Conservation (phyloP, 202 grass and related monocot genomes). For the Zoysia matrella region DNA sequence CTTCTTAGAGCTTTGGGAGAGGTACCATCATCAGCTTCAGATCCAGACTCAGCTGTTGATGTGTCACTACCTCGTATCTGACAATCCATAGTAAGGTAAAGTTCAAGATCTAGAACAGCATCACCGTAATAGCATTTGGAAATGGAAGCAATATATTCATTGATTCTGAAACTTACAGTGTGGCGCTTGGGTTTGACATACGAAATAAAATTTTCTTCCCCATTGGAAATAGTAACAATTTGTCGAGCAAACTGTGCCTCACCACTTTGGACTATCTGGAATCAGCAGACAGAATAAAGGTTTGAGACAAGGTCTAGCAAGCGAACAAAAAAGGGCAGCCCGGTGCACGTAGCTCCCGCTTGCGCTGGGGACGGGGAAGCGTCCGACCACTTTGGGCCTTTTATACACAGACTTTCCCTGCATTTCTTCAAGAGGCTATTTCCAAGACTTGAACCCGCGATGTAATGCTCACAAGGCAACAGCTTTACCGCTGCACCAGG, state of each 20-base stretch:
- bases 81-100: constrained; percentile 40
- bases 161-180: constrained; percentile 48
- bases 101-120: constrained; percentile 8
- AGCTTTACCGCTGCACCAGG: too few relatives aligned
- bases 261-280: constrained; percentile 86
- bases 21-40: constrained; percentile 69
- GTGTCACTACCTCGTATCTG: constrained; percentile 73
- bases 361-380: too few relatives aligned
- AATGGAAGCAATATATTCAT: constrained; percentile 6
- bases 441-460: too few relatives aligned
- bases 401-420: too few relatives aligned
- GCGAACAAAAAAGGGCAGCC: too few relatives aligned
- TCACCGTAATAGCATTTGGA: neutral
- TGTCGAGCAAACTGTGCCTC: constrained; percentile 84
- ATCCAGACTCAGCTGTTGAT: constrained; percentile 83
- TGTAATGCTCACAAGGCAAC: too few relatives aligned
- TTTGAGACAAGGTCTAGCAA: neutral
- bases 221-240: constrained; percentile 85
- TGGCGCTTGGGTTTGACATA: constrained; percentile 70
- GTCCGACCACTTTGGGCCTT: too few relatives aligned
- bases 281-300: constrained; percentile 15
- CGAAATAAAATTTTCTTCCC: constrained; percentile 79
- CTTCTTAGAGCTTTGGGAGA: constrained; percentile 69
- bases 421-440: too few relatives aligned
- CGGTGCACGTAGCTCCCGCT: too few relatives aligned